A percentile compares a stretch with the other conserved stretches of the same genome.
These are phyloP conservation scores for Rhodotorula paludigena DNA, from an alignment of 768 basidiomycete species.

Conservation along the genomic window DNA sequence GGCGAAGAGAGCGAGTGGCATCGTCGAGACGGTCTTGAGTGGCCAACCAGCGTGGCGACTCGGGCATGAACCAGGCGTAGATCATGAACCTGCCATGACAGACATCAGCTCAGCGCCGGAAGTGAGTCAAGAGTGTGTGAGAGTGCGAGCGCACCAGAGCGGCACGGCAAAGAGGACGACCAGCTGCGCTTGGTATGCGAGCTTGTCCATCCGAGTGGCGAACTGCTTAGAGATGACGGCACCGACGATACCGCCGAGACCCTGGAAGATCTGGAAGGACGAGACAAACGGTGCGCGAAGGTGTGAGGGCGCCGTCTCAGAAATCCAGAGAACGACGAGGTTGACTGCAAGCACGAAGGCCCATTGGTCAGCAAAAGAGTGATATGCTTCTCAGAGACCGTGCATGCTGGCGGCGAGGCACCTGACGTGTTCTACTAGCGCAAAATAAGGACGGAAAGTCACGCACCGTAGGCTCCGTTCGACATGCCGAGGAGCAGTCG, in stretches of 20 bases:
- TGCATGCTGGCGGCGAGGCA: too few species aligned
- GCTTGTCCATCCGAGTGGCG: neutral
- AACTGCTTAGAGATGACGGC: conserved; percentile 11
- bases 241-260: conserved; percentile 16
- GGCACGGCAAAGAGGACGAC: conserved; percentile 18
- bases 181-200: conserved; percentile 23
- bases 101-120: too few species aligned
- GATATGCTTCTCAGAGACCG: too few species aligned
- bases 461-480: conserved; percentile 23
- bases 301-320: conserved; percentile 29
- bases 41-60: conserved; percentile 35
- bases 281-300: conserved; percentile 28
- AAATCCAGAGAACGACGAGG: conserved; percentile 10
- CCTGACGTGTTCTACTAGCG: too few species aligned
- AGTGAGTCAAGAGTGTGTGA: too few species aligned
- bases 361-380: neutral
- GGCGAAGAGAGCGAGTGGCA: neutral
- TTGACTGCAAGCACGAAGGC: neutral
- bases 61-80: conserved; percentile 12
- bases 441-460: conserved; percentile 17
- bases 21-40: conserved; percentile 19
- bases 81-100: too few species aligned
- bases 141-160: too few species aligned
- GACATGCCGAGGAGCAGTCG: conserved; percentile 26
- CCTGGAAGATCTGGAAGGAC: conserved; percentile 7